Conservation (phyloP, 306 rosid species). For the Citrullus mucosospermus region DNA sequence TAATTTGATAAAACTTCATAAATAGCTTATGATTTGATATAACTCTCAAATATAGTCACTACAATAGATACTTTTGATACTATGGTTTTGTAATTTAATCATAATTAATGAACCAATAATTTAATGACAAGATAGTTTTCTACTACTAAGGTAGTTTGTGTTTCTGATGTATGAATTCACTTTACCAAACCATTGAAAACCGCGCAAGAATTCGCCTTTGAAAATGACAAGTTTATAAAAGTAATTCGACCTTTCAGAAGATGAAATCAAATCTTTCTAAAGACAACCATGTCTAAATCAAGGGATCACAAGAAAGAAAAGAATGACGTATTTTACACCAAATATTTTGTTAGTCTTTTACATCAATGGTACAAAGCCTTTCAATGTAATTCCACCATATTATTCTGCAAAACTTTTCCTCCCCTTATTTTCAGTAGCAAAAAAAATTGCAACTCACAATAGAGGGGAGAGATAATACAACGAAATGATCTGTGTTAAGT, state of each 20-base stretch:
- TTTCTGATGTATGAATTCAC: background rate
- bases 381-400: background rate
- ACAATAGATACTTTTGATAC: no score
- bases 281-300: no score
- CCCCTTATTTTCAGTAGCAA: background rate
- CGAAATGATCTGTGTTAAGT: background rate
- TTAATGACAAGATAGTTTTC: no score
- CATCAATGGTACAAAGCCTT: slow-evolving; percentile 6
- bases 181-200: background rate
- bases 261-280: no score
- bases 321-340: background rate
- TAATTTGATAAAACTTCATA: no score
- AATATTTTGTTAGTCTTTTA: background rate
- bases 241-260: background rate
- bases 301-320: background rate
- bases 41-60: no score
- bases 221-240: background rate
- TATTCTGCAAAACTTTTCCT: background rate
- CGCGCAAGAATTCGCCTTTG: background rate
- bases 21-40: no score
- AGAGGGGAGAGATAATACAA: background rate
- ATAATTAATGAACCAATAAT: no score
- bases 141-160: background rate
- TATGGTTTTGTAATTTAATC: no score
- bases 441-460: background rate